Percentiles rank a stretch among this genome's conserved stretches.
Conservation (phyloP, 768 basidiomycete species). For the Tylopilus felleus region DNA sequence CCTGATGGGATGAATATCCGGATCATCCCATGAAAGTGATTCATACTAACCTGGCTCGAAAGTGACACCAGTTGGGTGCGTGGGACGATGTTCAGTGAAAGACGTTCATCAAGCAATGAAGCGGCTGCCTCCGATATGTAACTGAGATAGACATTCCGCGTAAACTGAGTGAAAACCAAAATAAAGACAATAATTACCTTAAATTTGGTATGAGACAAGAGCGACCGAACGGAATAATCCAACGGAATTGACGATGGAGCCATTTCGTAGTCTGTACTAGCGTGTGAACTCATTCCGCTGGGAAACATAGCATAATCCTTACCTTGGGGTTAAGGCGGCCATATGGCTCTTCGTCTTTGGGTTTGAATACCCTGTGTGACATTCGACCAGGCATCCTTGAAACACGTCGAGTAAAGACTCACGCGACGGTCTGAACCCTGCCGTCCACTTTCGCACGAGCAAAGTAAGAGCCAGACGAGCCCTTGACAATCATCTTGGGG, state of each 20-base stretch:
- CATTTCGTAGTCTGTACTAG: slow-evolving; percentile 73
- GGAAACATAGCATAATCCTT: background rate
- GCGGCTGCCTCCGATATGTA: slow-evolving; percentile 91
- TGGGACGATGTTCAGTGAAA: slow-evolving; percentile 79
- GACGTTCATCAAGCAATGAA: slow-evolving; percentile 71
- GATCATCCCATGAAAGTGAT: background rate
- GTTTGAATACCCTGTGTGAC: slow-evolving; percentile 74
- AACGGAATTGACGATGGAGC: slow-evolving; percentile 84
- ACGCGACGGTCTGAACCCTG: slow-evolving; percentile 78
- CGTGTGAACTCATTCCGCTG: background rate
- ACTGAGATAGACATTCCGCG: slow-evolving; percentile 34
- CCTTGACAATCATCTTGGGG: slow-evolving; percentile 88
- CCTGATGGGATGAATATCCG: slow-evolving; percentile 37
- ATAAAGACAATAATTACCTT: slow-evolving; percentile 43
- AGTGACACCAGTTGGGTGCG: slow-evolving; percentile 80
- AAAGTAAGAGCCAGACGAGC: slow-evolving; percentile 89
- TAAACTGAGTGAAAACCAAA: background rate
- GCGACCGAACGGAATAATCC: slow-evolving; percentile 88
- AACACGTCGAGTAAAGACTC: slow-evolving; percentile 27
- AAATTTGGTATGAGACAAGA: slow-evolving; percentile 88
- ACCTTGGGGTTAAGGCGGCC: slow-evolving; percentile 86
- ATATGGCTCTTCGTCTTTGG: slow-evolving; percentile 89
- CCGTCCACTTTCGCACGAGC: slow-evolving; percentile 81
- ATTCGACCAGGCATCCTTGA: slow-evolving; percentile 2
- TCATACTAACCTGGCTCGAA: slow-evolving; percentile 55